Base-by-base conservation (phyloP, 148 eudicot species). In the Dysphania ambrosioides region DNA sequence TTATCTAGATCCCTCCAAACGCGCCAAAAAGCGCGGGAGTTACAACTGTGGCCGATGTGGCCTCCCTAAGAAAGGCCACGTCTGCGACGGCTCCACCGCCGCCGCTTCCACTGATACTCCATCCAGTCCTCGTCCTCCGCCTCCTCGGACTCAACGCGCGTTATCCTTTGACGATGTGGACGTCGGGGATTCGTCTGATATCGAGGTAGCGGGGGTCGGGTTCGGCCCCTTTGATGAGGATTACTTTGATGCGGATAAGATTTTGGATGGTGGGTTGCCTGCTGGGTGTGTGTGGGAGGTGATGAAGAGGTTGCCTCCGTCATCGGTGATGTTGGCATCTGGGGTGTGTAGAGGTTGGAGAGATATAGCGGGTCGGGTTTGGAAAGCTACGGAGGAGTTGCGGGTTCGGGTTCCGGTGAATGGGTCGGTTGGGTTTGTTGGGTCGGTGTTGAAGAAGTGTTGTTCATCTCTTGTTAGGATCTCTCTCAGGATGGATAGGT, bases 1-100 rank as follows among this genome's bases (percentile, higher is more conserved):
- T 9, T 66, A 71, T 75, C 41, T 86, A 60, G 84, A 73, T 69
- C 58, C 79, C 58, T 31, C 59, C 24, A 87, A 82, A 69, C 80
- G 72, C 18, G 86, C 86, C 66, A 88, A 89, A 63, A 86, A 69
- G 49, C 89, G 97, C 3, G 98, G 98, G 8, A 81, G 80, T 79
- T 94, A 94, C 82, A 91, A 84, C 83, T 91, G 98, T 60, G 93
- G 97, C 77, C 85, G 91, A 0, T 94, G 98, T 40, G 98, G 98
- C 51, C 77, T 78, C 30, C 98, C 96, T 13, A 94, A 94, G 42
- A 86, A 80, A 36, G 98, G 98, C 75, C 98, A 94, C 76, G 77
- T 76, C 6, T 94, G 98, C 75, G 73, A 76, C 70, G 10, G 75
- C 40, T 16, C 82, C 34, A 19, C 68, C 51, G 34, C 47, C 63